Percentiles rank a stretch among this genome's conserved stretches.
phyloP scores from a whole-genome alignment of 2,329 filamentous ascomycete genomes.

The Xylaria digitata region DNA sequence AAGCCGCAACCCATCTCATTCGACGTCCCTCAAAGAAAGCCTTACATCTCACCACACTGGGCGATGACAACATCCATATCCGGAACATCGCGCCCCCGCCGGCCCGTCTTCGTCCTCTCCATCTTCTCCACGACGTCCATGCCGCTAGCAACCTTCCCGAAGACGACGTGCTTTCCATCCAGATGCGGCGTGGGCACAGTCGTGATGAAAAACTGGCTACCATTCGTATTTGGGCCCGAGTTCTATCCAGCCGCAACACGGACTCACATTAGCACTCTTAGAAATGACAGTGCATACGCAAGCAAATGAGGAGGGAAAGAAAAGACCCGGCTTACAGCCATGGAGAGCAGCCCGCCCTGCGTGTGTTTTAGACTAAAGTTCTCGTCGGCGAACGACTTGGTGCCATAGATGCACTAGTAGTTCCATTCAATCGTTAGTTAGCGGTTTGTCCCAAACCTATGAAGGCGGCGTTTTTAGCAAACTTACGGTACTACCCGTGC shows the following conservation, averaged over 20 bases:
- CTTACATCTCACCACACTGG: slow-evolving; percentile 93
- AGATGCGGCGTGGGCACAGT: slow-evolving; percentile 87
- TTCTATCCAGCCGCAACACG: slow-evolving; percentile 67
- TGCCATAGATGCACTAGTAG: slow-evolving; percentile 79
- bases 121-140: slow-evolving; percentile 94
- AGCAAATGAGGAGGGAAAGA: not conserved
- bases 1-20: not conserved
- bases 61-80: slow-evolving; percentile 85
- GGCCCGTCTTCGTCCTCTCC: slow-evolving; percentile 86
- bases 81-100: slow-evolving; percentile 79
- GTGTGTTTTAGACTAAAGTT: slow-evolving; percentile 87
- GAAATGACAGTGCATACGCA: not conserved
- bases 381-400: slow-evolving; percentile 87
- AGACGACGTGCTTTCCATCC: slow-evolving; percentile 94
- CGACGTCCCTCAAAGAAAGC: not conserved
- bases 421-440: not conserved
- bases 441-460: not conserved
- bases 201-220: slow-evolving; percentile 97
- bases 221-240: slow-evolving; percentile 90
- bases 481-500: slow-evolving; percentile 77
- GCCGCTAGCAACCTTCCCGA: slow-evolving; percentile 88
- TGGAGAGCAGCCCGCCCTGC: slow-evolving; percentile 82
- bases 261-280: not conserved
- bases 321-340: slow-evolving; percentile 77
- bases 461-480: not conserved